Base-by-base conservation (phyloP, 2,329 filamentous ascomycete genomes). In the Paramyrothecium roridum region DNA sequence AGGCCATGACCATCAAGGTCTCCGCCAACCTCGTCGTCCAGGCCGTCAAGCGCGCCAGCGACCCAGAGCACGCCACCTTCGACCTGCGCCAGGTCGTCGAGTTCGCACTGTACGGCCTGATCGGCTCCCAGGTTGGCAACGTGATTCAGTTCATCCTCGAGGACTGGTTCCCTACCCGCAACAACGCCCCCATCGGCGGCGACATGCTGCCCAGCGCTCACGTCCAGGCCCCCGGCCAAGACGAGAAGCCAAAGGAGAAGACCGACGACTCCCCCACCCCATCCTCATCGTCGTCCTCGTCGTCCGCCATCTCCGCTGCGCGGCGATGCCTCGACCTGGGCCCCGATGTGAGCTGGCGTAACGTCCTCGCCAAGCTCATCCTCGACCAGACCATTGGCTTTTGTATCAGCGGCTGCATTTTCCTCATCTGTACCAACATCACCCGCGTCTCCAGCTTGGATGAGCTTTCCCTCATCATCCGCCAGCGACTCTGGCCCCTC, bases 341-440 rank as follows among this genome's bases (percentile, higher is more conserved):
- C 12, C 56, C 62, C 3, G 62, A 65, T n/a, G 59, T 70, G n/a
- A 72, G 62, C 53, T 73, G 69, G 65, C 62, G 63, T 50, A 73
- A 73, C 51, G 62, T 72, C 52, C 48, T 69, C 17, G 63, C 64
- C 22, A 73, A 73, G 61, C 54, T 72, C 49, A 45, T 73, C n/a
- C 63, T 72, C 22, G 70, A 73, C 54, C 70, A 73, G 57, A 73
- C 70, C 40, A 52, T 73, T 45, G 70, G 70, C 20, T 61, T 73
- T 2, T 61, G 63, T 56, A 68, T 72, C 59, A 70, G 69, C 60
- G 68, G 67, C 54, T 61, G 58, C 48, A 62, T 67, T 22, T 72
- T 73, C 50, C 65, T 73, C 55, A 61, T 70, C 54, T 69, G 70
- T 60, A 73, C 70, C 40, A 73, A 72, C 56, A 59, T 71, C 26